Base-by-base conservation (phyloP, 2,329 filamentous ascomycete genomes). In the Fusarium hainanense region DNA sequence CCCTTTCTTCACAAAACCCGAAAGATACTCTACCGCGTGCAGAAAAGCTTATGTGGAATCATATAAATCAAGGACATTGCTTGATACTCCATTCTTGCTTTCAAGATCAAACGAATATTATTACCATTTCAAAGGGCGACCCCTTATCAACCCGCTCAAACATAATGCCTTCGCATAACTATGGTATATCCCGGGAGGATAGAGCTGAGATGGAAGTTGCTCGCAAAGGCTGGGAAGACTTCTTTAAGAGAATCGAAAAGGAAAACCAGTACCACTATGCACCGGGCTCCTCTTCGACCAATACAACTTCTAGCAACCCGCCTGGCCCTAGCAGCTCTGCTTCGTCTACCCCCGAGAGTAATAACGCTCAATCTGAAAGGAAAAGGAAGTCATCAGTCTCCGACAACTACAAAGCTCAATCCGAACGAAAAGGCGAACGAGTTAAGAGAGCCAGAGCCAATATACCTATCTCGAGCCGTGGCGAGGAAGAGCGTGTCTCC, bases 11-110 rank as follows among this genome's bases (percentile, higher is more conserved):
- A 16, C 30, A 7, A 14, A 32, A 14, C 8, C 13, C 30, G 14
- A 32, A 16, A 16, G 1, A 32, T 32, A 32, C 30, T 18, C 32
- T 34, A 18, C 7, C 3, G 14, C 8, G 7, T 18, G 14, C 14
- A 34, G 14, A 34, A 34, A 34, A 34, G 18, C 4, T 37, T n/a
- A 37, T n/a, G 4, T 12, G 3, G 9, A 1, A 1, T 4, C 0
- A 7, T n/a, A 37, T 37, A 37, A 12, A 37, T n/a, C n/a, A n/a
- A 12, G 34, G 5, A 11, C 34, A 11, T n/a, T 5, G 9, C 9
- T 11, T 37, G 18, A 1, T n/a, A 6, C 11, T 18, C 10, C 16
- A 18, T 18, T 37, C 9, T 37, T 37, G 16, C 32, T 34, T 16
- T 34, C 27, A 28, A 28, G 27, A 28, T 2, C 6, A 8, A 34